These are phyloP conservation scores for Clitoria ternatea DNA, from an alignment of 306 rosid genomes.

Conservation along the genomic window DNA sequence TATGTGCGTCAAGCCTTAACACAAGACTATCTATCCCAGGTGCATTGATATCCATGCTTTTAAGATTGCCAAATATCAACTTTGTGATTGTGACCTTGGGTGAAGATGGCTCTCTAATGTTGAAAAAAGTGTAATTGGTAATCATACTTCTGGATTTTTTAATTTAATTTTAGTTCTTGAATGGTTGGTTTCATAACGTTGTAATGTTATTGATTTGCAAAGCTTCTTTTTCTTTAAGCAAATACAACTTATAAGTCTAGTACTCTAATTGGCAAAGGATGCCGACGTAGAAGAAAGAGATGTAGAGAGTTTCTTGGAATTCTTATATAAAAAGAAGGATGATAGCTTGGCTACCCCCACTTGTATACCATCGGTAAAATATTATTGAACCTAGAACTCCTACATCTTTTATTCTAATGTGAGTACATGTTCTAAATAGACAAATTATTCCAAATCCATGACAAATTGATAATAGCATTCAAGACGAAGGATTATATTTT, in stretches of 20 bases:
- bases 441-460: background rate
- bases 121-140: constrained; percentile 69
- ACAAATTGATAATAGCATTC: constrained; percentile 1
- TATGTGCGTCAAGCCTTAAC: constrained; percentile 77
- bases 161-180: background rate
- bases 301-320: constrained; percentile 45
- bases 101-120: constrained; percentile 91
- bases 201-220: constrained; percentile 9
- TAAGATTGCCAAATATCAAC: constrained; percentile 73
- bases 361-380: constrained; percentile 59
- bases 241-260: constrained; percentile 15
- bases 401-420: background rate
- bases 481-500: background rate
- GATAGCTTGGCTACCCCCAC: constrained; percentile 49
- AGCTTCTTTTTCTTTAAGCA: constrained; percentile 21
- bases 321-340: constrained; percentile 49
- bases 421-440: background rate
- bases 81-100: constrained; percentile 90
- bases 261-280: constrained; percentile 47
- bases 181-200: background rate
- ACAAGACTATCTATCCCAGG: constrained; percentile 58
- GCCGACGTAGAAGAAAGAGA: constrained; percentile 55
- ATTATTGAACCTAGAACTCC: background rate
- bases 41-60: constrained; percentile 75
- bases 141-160: constrained; percentile 4